phyloP scores from a whole-genome alignment of 257 asterid species.

The Fraxinus excelsior region DNA sequence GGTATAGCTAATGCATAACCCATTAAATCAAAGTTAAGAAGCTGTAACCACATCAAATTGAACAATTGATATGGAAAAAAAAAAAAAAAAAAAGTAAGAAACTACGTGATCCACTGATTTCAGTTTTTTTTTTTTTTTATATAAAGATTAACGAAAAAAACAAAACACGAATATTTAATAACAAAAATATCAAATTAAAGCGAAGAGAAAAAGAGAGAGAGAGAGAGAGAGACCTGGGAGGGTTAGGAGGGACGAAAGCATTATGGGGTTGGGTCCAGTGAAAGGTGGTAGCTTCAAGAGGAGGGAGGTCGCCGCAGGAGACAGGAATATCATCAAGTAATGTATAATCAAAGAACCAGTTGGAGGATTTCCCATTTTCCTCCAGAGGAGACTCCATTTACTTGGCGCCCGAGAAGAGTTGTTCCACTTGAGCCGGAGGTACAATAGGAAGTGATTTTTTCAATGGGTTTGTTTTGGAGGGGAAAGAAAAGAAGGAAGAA shows the following conservation, averaged over 20 bases:
- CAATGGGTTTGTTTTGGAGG: neutral
- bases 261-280: conserved; percentile 36
- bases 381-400: conserved; percentile 43
- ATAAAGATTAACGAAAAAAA: neutral
- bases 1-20: neutral
- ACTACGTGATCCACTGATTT: neutral
- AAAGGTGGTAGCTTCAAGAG: conserved; percentile 33
- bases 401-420: conserved; percentile 12
- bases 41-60: neutral
- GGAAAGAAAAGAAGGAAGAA: neutral
- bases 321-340: conserved; percentile 44
- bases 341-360: conserved; percentile 51
- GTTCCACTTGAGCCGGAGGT: neutral
- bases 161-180: neutral
- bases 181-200: neutral
- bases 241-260: conserved; percentile 28
- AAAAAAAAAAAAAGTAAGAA: neutral
- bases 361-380: conserved; percentile 25
- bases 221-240: conserved; percentile 33
- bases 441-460: neutral
- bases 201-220: neutral
- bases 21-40: neutral
- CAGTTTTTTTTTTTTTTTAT: neutral
- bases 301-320: conserved; percentile 32
- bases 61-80: neutral